Evolutionary conservation across 352 stramenopile species (phyloP), one percentile per base, ranked within the genome.

Genomic region (Phytopythium cucurbitacearum): DNA sequence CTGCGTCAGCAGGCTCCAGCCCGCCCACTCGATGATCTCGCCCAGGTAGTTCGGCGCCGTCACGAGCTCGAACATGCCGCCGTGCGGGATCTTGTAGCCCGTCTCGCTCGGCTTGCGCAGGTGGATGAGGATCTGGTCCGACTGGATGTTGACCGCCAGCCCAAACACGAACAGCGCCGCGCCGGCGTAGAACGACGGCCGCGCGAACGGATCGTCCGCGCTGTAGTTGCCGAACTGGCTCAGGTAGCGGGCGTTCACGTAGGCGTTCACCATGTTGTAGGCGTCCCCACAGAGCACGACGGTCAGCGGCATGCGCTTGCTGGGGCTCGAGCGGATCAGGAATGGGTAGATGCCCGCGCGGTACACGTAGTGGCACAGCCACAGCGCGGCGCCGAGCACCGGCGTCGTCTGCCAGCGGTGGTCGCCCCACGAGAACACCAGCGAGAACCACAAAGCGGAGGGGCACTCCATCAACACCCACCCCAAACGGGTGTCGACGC

Each of bases 31-130:
- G 47, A 91, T 56, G n/a, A 88, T 65, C 48, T 91, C 80, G 9
- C 76, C 78, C 35, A 91, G 66, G 55, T 88, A 87, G 63, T 91
- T 91, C 7, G 80, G 73, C n/a, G 74, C 76, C 39, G 78, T 86
- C n/a, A 91, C 65, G 41, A 74, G 83, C 60, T 73, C 60, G 53
- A 91, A 91, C 59, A 91, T 56, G 15, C 72, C 77, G 3, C 78
- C 78, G 42, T 59, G 41, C 1, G 80, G 80, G 42, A 91, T 82
- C 37, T 69, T 62, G 54, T 89, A 91, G 33, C 56, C 70, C 7
- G 62, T 76, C 48, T 88, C 74, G 11, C 73, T 69, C 4, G 76
- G 74, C 36, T 71, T 69, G 51, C 78, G 80, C 48, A 91, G 59
- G 55, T 78, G 40, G 59, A 88, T 88, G 40, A 91, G 67, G 40